Percentiles rank a stretch among this genome's conserved stretches.
Conservation (phyloP, 2,329 filamentous ascomycete species). For the Neocucurbitaria cava region DNA sequence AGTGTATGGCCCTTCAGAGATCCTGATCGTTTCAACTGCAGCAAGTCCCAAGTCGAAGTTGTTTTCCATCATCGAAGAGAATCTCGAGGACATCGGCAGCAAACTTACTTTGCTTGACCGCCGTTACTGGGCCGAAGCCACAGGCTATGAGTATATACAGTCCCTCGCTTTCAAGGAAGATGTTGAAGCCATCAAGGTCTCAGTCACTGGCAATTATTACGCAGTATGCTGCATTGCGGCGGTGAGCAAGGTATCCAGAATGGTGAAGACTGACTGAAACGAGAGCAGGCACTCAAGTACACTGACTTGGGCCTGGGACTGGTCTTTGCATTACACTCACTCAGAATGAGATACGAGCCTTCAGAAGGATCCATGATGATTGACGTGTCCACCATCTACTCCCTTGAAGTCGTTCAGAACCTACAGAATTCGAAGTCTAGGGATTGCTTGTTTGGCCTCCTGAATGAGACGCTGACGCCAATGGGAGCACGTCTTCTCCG, state of each 20-base stretch:
- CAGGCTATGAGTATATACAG: conserved; percentile 79
- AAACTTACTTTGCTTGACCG: conserved; percentile 72
- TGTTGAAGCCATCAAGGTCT: conserved; percentile 79
- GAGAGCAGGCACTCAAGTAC: conserved; percentile 75
- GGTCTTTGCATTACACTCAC: conserved; percentile 77
- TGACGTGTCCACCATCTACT: conserved; percentile 84
- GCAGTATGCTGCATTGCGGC: conserved; percentile 85
- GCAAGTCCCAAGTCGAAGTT: conserved; percentile 76
- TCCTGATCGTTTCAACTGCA: conserved; percentile 78
- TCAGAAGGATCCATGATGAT: conserved; percentile 96
- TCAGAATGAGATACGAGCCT: conserved; percentile 85
- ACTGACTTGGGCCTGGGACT: conserved; percentile 73
- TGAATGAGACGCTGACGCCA: conserved; percentile 84
- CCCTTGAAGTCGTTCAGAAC: conserved; percentile 91
- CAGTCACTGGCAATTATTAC: conserved; percentile 83
- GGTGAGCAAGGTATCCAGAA: conserved; percentile 66
- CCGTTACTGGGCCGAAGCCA: conserved; percentile 81
- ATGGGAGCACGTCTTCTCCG: conserved; percentile 88
- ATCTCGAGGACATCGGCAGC: conserved; percentile 66
- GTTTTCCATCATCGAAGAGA: conserved; percentile 75
- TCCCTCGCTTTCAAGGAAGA: conserved; percentile 82
- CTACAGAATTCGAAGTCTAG: conserved; percentile 77
- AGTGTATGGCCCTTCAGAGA: conserved; percentile 78
- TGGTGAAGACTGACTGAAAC: conserved; percentile 4
- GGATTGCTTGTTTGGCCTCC: conserved; percentile 80